Conservation (phyloP, 208 protist genomes). For the Leishmania gerbilli region DNA sequence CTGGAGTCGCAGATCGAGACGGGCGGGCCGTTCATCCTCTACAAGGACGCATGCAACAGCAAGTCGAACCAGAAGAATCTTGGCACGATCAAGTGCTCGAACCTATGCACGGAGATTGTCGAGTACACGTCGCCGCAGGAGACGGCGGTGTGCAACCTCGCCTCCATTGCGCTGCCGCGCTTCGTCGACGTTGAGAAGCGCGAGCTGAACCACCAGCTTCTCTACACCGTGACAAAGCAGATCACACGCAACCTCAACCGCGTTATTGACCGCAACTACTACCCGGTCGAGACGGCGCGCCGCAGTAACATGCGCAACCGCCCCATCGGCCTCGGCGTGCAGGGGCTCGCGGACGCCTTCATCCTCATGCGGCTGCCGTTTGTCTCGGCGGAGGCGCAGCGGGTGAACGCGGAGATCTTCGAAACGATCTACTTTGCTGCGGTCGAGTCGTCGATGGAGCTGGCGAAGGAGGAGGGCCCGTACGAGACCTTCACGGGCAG, state of each 20-base stretch:
- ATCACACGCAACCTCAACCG: conserved; percentile 98
- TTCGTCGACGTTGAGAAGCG: conserved; percentile 89
- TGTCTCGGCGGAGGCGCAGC: conserved; percentile 86
- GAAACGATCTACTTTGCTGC: conserved; percentile 99
- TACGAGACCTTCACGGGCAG: conserved; percentile 96
- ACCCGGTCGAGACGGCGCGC: conserved; percentile 96
- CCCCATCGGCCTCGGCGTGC: conserved; percentile 98
- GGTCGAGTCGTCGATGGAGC: conserved; percentile 86
- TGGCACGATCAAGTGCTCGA: conserved; percentile 98
- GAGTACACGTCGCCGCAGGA: conserved; percentile 98
- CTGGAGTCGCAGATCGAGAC: conserved; percentile 99
- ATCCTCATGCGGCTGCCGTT: conserved; percentile 96
- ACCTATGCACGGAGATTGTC: conserved; percentile 99
- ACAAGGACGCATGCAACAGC: conserved; percentile 99
- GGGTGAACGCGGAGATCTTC: conserved; percentile 98
- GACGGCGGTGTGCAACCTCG: conserved; percentile 99
- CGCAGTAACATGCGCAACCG: conserved; percentile 97
- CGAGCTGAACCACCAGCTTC: conserved; percentile 88
- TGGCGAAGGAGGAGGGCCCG: conserved; percentile 93
- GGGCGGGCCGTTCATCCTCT: conserved; percentile 99
- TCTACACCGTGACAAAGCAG: conserved; percentile 93
- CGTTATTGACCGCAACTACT: conserved; percentile 99
- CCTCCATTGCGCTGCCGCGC: conserved; percentile 97
- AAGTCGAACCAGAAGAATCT: conserved; percentile 99
- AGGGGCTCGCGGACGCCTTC: conserved; percentile 99